Conservation (phyloP, 805 yeast genomes). For the Ogataea paraovalis region DNA sequence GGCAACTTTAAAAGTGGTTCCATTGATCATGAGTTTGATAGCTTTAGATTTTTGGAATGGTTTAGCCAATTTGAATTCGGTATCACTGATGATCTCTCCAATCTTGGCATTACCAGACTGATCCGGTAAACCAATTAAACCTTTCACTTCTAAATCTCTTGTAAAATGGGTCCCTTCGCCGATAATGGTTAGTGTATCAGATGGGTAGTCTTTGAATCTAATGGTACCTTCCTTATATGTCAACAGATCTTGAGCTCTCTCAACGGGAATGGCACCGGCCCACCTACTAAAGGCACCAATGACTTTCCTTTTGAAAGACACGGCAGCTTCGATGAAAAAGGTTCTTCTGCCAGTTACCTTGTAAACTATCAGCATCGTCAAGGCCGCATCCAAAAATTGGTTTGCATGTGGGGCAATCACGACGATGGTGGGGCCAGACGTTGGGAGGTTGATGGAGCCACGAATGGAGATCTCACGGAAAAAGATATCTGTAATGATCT, state of each 20-base stretch:
- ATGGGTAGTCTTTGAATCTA: slow-evolving; percentile 40
- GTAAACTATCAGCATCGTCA: slow-evolving; percentile 71
- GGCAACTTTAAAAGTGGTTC: slow-evolving; percentile 64
- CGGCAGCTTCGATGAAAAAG: slow-evolving; percentile 81
- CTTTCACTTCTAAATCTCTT: slow-evolving; percentile 56
- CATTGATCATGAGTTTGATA: slow-evolving; percentile 41
- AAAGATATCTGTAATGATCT: slow-evolving; percentile 45
- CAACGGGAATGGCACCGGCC: slow-evolving; percentile 85
- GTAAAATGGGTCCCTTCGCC: slow-evolving; percentile 72
- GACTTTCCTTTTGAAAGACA: slow-evolving; percentile 59
- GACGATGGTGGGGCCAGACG: slow-evolving; percentile 78
- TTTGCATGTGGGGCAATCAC: slow-evolving; percentile 99
- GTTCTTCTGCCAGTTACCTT: slow-evolving; percentile 63
- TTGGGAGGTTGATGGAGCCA: slow-evolving; percentile 71
- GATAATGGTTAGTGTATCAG: slow-evolving; percentile 50
- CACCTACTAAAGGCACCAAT: slow-evolving; percentile 74
- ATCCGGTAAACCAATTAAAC: slow-evolving; percentile 74
- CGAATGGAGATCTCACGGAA: slow-evolving; percentile 87
- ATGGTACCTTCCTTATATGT: slow-evolving; percentile 58
- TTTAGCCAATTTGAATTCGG: slow-evolving; percentile 59
- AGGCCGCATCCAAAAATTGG: slow-evolving; percentile 67
- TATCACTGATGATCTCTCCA: slow-evolving; percentile 63
- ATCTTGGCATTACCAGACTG: slow-evolving; percentile 74
- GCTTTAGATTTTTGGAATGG: slow-evolving; percentile 60
- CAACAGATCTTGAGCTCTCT: slow-evolving; percentile 84